Evolutionary conservation across 345 rosid genomes (phyloP), one percentile per base, ranked within the genome.

Genomic region (Luvunga scandens): DNA sequence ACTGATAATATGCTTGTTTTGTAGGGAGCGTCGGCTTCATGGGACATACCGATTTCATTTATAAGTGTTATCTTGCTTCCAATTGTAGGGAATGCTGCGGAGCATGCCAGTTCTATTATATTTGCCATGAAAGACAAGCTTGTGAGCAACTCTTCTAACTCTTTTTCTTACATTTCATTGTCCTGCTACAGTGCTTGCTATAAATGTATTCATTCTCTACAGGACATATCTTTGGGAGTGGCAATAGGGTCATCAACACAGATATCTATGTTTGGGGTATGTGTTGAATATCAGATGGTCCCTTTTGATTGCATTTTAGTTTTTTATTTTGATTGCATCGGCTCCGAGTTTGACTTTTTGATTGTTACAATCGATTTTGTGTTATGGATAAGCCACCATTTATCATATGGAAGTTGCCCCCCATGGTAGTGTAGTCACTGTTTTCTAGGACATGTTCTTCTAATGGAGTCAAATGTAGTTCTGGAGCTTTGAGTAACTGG

Each of bases 91-190:
- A 88, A 88, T 74, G 91, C 91, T 14, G 91, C 91, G 33, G 91
- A 88, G 75, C 91, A 88, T 79, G 87, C 91, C 13, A 78, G 89
- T 71, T 89, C 91, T 39, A 57, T 88, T 59, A 80, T 88, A 87
- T 88, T 86, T 82, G 91, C 91, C 48, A 75, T 88, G 86, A 88
- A 81, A 82, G 91, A 88, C 82, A 88, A 88, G 89, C 89, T 88
- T 77, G 91, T 88, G 81, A 84, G 91, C 66, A 73, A 27, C 71
- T 50, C 66, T 36, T 53, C 39, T 3, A 7, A 31, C 27, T 31
- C 53, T 33, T 53, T 66, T 56, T 27, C 25, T 39, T 31, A 42
- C 30, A 36, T 62, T 42, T 60, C 25, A 63, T 33, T 19, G 34
- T 60, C 1, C 48, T 45, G 6, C 45, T 53, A 1, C 24, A n/a